phyloP scores from a whole-genome alignment of 1,284 basidiomycete species.

The Jaminaea rosea region DNA sequence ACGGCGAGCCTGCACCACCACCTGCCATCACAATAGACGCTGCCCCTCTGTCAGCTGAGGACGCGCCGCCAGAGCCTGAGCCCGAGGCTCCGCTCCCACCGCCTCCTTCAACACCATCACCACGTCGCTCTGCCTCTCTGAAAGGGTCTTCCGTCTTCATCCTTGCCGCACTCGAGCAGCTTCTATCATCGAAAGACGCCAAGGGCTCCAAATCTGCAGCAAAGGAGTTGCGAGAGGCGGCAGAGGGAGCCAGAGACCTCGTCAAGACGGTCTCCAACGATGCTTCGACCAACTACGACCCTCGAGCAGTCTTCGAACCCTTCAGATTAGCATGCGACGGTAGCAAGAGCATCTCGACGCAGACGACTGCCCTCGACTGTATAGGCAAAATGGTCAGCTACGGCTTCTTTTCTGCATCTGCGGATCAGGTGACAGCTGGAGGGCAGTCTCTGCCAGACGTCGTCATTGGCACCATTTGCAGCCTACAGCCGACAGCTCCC shows the following conservation, averaged over 20 bases:
- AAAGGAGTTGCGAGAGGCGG: conserved; percentile 36
- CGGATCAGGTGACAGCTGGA: not conserved
- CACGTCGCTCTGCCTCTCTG: conserved; percentile 1
- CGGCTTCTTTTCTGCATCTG: conserved; percentile 40
- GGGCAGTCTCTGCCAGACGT: conserved; percentile 35
- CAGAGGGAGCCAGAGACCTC: conserved; percentile 39
- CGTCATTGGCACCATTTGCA: conserved; percentile 45
- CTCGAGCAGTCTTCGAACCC: conserved; percentile 44
- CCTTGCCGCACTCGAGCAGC: conserved; percentile 37
- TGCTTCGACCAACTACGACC: conserved; percentile 16
- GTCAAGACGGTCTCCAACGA: conserved; percentile 28
- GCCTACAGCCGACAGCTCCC: conserved; percentile 1
- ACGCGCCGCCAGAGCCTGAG: not conserved
- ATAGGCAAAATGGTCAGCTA: conserved; percentile 46
- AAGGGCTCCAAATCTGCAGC: conserved; percentile 15
- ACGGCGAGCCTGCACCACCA: not conserved
- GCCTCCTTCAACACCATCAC: too few relatives aligned
- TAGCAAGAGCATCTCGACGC: conserved; percentile 34
- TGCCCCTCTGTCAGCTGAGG: not conserved
- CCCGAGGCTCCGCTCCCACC: not conserved
- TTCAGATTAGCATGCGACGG: conserved; percentile 35
- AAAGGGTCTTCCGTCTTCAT: conserved; percentile 34
- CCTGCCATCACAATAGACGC: not conserved
- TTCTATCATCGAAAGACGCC: conserved; percentile 37
- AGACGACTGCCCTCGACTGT: conserved; percentile 41